Evolutionary conservation across 2,329 filamentous ascomycete species (phyloP).

Genomic region (Xylariaceae sp.): DNA sequence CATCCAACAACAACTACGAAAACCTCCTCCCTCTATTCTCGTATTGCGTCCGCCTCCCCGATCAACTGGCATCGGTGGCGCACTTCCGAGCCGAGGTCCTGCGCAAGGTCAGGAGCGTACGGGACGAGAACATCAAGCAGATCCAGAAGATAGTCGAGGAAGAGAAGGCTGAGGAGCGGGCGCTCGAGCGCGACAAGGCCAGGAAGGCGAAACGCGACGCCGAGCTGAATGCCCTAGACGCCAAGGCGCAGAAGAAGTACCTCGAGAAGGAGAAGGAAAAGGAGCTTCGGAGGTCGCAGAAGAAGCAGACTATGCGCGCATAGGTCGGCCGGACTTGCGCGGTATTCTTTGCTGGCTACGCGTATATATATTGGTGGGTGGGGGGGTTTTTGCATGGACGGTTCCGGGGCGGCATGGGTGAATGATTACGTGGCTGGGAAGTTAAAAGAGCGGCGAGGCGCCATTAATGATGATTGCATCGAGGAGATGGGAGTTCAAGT

Average conservation of each 20-base stretch:
- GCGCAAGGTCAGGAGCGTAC: conserved; percentile 74
- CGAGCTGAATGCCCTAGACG: conserved; percentile 69
- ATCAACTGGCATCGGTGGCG: conserved; percentile 68
- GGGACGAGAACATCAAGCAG: conserved; percentile 75
- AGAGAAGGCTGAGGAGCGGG: conserved; percentile 73
- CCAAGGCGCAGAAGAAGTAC: conserved; percentile 82
- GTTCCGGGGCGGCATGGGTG: not conserved
- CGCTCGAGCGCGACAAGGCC: conserved; percentile 65
- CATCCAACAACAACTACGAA: conserved; percentile 59
- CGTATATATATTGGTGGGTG: not conserved
- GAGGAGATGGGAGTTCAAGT: not conserved
- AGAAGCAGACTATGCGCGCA: conserved; percentile 52
- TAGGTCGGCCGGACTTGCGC: conserved; percentile 33
- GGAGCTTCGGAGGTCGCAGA: conserved; percentile 55
- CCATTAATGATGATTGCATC: conserved; percentile 1
- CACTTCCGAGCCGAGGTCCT: conserved; percentile 89
- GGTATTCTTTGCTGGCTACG: not conserved
- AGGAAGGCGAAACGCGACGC: conserved; percentile 89
- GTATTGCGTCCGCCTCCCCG: conserved; percentile 79
- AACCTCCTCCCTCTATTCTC: conserved; percentile 70
- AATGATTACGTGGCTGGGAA: not conserved
- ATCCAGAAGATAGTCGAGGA: conserved; percentile 78
- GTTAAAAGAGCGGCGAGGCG: not conserved
- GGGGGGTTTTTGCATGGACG: not conserved
- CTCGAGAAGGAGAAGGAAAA: conserved; percentile 76